Base-by-base conservation (phyloP, 495 filamentous ascomycete species). In the Daldinia decipiens region DNA sequence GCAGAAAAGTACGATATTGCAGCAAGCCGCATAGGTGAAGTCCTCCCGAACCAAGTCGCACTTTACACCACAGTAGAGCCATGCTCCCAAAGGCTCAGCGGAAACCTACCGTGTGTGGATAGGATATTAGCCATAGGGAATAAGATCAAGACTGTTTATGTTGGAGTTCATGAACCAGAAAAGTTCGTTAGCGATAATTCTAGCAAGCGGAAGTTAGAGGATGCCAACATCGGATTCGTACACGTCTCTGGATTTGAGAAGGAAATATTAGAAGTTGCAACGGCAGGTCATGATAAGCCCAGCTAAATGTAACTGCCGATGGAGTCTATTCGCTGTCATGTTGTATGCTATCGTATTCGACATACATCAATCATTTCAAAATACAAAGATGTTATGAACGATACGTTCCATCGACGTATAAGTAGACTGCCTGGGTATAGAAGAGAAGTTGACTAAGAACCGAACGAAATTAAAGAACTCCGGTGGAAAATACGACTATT, bases 51-150 rank as follows among this genome's bases (percentile, higher is more conserved):
- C 15, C 75, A 78, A 24, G 82, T 91, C 3, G 85, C 88, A 11
- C 82, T 99, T 32, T 98, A 98, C 77, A 97, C 96, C 1, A 97
- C 94, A 0, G 91, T 99, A 83, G 95, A 98, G 80, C 95, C 95
- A 1, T 99, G 95, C 79, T 91, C 86, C 43, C 86, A 91, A 68
- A 83, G 95, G 53, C 78, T 95, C 31, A 93, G 89, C 47, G 94
- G 94, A 3, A 95, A 98, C 77, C 69, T 85, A 38, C 88, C 93
- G 0, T 99, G 95, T 73, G 91, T 92, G 11, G 88, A 97, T 68
- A 84, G 94, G 60, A 94, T 98, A 59, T 77, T 93, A 58, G 79
- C 81, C 43, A 87, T 91, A 19, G 85, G 84, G 1, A 86, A 84
- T 0, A 74, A 71, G 32, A 90, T 99, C 59, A 82, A 86, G 65